phyloP scores from a whole-genome alignment of 176 grass and related monocot species.

The Bromus sterilis region DNA sequence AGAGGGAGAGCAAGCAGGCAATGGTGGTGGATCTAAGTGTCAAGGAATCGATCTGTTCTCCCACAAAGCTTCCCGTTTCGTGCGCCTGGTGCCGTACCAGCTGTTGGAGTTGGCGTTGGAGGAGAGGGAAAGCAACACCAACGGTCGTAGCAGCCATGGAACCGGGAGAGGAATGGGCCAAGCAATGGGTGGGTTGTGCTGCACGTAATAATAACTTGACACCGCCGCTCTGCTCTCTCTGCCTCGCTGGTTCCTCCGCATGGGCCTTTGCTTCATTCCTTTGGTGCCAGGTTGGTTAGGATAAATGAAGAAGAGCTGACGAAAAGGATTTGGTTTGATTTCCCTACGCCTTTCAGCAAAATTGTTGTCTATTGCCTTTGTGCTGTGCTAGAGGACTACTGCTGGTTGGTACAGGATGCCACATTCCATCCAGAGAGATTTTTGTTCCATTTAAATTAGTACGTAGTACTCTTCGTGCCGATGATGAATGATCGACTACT shows the following conservation, averaged over 20 bases:
- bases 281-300: slow-evolving; percentile 1
- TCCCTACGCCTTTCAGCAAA: neutral
- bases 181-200: slow-evolving; percentile 14
- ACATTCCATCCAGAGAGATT: slow-evolving; percentile 14
- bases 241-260: no score
- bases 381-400: no score
- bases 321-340: neutral
- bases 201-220: no score
- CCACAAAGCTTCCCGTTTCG: slow-evolving; percentile 11
- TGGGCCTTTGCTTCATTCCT: slow-evolving; percentile 4
- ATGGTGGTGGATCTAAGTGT: neutral
- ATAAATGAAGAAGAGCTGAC: slow-evolving; percentile 34
- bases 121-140: neutral
- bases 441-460: neutral
- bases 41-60: neutral
- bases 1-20: neutral
- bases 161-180: slow-evolving; percentile 13
- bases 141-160: neutral
- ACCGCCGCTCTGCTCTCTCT: no score
- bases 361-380: neutral
- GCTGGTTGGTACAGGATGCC: neutral
- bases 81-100: slow-evolving; percentile 13
- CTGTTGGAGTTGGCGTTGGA: no score
- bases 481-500: neutral
- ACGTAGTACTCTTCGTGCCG: neutral